These are phyloP conservation scores for Sugiyamaella sp. DNA, from an alignment of 1,139 yeast species.

Conservation along the genomic window DNA sequence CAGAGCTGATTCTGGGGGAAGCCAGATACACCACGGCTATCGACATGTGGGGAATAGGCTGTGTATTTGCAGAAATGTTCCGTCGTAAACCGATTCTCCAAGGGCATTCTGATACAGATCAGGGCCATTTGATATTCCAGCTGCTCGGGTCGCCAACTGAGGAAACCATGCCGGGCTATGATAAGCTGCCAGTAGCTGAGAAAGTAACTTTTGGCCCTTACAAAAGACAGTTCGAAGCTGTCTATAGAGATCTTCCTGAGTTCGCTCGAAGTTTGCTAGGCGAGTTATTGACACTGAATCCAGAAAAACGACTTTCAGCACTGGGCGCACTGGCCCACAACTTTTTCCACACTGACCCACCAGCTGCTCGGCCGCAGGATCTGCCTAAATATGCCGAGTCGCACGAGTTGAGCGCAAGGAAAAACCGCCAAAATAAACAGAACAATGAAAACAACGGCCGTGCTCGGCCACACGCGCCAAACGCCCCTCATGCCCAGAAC, in stretches of 20 bases:
- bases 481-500: slow-evolving; percentile 25
- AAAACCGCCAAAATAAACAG: slow-evolving; percentile 51
- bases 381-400: slow-evolving; percentile 78
- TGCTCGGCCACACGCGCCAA: slow-evolving; percentile 26
- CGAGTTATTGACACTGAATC: slow-evolving; percentile 54
- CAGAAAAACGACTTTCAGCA: slow-evolving; percentile 74
- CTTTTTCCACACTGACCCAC: slow-evolving; percentile 68
- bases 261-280: slow-evolving; percentile 39
- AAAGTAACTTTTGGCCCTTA: slow-evolving; percentile 47
- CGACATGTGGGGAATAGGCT: slow-evolving; percentile 97
- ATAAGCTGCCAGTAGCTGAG: slow-evolving; percentile 62
- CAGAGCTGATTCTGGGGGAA: slow-evolving; percentile 87
- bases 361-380: slow-evolving; percentile 57
- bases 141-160: slow-evolving; percentile 79
- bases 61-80: slow-evolving; percentile 92
- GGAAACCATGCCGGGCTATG: slow-evolving; percentile 66
- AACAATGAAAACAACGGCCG: slow-evolving; percentile 23
- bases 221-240: slow-evolving; percentile 57
- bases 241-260: slow-evolving; percentile 46
- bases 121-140: slow-evolving; percentile 78
- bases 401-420: slow-evolving; percentile 82
- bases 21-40: slow-evolving; percentile 87
- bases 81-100: slow-evolving; percentile 78
- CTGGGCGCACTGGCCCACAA: slow-evolving; percentile 70
- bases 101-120: slow-evolving; percentile 89